Base-by-base conservation (phyloP, 148 eudicot species). In the Polygonum aviculare region DNA sequence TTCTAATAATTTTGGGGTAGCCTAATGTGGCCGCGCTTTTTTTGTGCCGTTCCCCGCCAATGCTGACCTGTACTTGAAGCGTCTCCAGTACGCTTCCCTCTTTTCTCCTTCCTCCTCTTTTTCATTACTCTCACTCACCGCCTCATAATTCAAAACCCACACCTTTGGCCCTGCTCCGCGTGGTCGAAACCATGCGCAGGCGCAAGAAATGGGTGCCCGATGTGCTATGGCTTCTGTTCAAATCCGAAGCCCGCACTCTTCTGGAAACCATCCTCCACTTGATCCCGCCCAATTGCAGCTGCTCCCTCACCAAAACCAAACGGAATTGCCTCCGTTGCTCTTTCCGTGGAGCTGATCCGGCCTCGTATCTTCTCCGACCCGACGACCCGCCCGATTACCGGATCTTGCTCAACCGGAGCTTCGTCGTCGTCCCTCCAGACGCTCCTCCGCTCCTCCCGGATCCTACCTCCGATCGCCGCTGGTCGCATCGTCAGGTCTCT, bases 401-500 rank as follows among this genome's bases (percentile, higher is more conserved):
- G 21, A 80, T 71, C 6, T 88, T 94, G n/a, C 81, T 94, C 75
- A 73, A 33, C 1, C 76, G 74, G n/a, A 90, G 90, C 79, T 87
- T 87, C 78, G 90, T 89, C 52, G 95, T 90, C 35, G 77, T 91
- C 4, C 78, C 87, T 39, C 76, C 76, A 0, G 50, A 82, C 44
- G 95, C 93, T 57, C 90, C 95, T 79, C 85, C 87, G 39, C 31
- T 84, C 10, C 77, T 84, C 22, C 59, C 82, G 2, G 73, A 38
- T 54, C 71, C 74, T 51, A 51, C 76, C 65, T 83, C 79, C 45
- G 70, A 74, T 19, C 71, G 60, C 62, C 88, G 82, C 44, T 94
- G 90, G 90, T 60, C 93, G 73, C 93, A 84, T 52, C 78, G 22
- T 18, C 81, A 90, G 94, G 98, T 90, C 52, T 31, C 72, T 36